Evolutionary conservation across 176 grass and related monocot genomes (phyloP), one percentile per base, ranked within the genome.

Genomic region (Avena sativa): DNA sequence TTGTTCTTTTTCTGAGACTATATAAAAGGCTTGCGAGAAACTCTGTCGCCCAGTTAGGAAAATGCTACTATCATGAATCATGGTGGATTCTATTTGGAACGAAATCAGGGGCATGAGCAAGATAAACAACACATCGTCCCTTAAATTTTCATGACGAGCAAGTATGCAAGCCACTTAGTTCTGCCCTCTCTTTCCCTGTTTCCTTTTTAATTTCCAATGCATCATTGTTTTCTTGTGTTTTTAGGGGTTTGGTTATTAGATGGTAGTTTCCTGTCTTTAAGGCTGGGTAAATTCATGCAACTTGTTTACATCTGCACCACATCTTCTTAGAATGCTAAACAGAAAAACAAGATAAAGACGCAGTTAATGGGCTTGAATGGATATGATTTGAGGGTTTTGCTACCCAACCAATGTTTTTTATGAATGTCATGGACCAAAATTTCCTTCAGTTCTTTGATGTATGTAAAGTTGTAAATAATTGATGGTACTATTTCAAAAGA

Each of bases 311-410:
- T 6, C 6, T 48, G 43, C 25, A 67, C 12, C 7, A 20, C 46
- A 80, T 56, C 4, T 65, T 7, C 40, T 88, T 82, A 47, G 58
- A 67, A 38, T 43, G 69, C 81, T 76, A n/a, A 48, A 82, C 16
- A 30, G 70, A 57, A 60, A 74, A 55, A 59, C 38, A 50, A 60
- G 62, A 5, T 34, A n/a, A 32, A 14, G 19, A 19, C 56, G 8
- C 48, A 17, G 13, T 50, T 17, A 52, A 28, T 76, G 21, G 13
- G 73, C 73, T 76, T 76, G 48, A 50, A 71, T 19, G 9, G 7
- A 21, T 44, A 5, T 5, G 16, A 47, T 72, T 20, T 71, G 14
- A 16, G 15, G 2, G 6, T 20, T 44, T 44, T n/a, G 34, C 14
- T 86, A 16, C 40, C 43, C 47, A 25, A 38, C 19, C 43, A 47